Evolutionary conservation across 2,329 filamentous ascomycete genomes (phyloP).

Genomic region (Colletotrichum sp.): DNA sequence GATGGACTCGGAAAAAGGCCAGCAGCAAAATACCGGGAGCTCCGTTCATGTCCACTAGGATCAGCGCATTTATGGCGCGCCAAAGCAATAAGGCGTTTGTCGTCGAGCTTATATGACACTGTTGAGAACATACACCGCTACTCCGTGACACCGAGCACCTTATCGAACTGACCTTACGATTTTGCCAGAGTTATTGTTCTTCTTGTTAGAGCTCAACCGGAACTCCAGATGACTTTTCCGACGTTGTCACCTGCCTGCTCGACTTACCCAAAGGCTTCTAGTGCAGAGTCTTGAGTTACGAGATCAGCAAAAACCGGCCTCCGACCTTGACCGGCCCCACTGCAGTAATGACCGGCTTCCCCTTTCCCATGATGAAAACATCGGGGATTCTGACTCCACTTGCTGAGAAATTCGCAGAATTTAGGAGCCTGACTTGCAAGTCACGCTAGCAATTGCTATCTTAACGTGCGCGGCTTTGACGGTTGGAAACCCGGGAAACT

Average conservation of each 20-base stretch:
- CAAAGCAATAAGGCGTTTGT: neutral
- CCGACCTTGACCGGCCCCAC: neutral
- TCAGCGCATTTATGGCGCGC: neutral
- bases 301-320: neutral
- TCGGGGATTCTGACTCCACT: neutral
- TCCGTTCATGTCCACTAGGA: neutral
- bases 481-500: neutral
- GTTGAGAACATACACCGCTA: neutral
- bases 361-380: fast-evolving
- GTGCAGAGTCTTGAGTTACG: neutral
- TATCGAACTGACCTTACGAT: neutral
- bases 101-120: neutral
- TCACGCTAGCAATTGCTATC: neutral
- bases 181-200: fast-evolving
- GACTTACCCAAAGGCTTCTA: neutral
- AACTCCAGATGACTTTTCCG: fast-evolving
- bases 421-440: fast-evolving
- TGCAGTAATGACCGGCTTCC: neutral
- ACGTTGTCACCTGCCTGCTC: neutral
- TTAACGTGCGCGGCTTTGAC: neutral
- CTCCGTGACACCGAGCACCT: neutral
- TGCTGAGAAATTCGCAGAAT: neutral
- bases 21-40: neutral
- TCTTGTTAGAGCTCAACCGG: neutral
- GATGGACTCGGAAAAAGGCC: neutral